Evolutionary conservation across 129 eudicot genomes (phyloP).

Genomic region (Pseudognaphalium luteoalbum): DNA sequence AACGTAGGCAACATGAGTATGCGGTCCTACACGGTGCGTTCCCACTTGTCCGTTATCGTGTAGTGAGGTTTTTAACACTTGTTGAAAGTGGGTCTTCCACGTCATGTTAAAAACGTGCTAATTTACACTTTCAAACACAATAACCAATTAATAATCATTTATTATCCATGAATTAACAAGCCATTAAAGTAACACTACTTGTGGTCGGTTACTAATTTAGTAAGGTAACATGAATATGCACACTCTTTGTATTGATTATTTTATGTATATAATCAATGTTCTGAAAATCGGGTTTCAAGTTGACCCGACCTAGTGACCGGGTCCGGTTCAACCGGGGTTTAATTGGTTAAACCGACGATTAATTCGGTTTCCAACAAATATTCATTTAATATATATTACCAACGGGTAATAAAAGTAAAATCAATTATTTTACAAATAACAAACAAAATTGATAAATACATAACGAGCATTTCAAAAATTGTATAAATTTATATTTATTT

Average conservation of each 20-base stretch:
- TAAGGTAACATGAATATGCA: neutral
- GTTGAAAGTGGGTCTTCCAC: neutral
- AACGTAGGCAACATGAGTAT: neutral
- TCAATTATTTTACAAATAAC: too few relatives aligned
- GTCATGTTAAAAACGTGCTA: constrained; percentile 26
- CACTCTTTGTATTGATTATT: constrained; percentile 1
- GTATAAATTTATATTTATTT: too few relatives aligned
- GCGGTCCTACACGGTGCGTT: constrained; percentile 20
- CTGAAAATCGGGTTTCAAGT: too few relatives aligned
- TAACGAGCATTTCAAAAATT: too few relatives aligned
- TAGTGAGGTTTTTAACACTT: constrained; percentile 14
- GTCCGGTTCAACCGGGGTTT: too few relatives aligned
- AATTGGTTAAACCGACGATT: too few relatives aligned
- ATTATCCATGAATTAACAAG: too few relatives aligned
- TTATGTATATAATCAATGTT: neutral
- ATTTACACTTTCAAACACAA: constrained; percentile 19
- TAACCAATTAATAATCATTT: neutral
- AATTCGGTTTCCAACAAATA: too few relatives aligned
- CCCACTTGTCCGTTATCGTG: constrained; percentile 18
- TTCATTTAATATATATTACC: too few relatives aligned
- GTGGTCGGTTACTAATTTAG: constrained; percentile 11
- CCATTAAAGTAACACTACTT: neutral
- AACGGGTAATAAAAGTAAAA: too few relatives aligned
- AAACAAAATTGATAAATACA: too few relatives aligned
- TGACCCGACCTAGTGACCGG: too few relatives aligned